Conservation (phyloP, 2,329 filamentous ascomycete species). For the Phaeoacremonium minimum region DNA sequence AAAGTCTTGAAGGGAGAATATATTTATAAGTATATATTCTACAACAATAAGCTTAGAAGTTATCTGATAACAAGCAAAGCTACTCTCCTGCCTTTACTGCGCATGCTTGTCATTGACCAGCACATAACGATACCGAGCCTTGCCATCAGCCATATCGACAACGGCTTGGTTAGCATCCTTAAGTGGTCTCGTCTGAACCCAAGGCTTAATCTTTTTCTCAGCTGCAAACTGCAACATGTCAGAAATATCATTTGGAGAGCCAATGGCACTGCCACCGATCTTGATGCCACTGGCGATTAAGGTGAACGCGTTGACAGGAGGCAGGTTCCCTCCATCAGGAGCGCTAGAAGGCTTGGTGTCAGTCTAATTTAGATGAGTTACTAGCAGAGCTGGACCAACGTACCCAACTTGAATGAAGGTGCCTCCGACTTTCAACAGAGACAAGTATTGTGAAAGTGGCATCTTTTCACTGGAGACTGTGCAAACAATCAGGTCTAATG, state of each 20-base stretch:
- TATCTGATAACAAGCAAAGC: too few relatives aligned
- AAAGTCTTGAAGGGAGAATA: too few relatives aligned
- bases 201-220: constrained; percentile 50
- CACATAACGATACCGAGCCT: constrained; percentile 43
- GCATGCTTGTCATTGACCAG: too few relatives aligned
- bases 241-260: constrained; percentile 48
- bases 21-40: too few relatives aligned
- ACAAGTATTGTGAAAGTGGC: constrained; percentile 57
- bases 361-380: too few relatives aligned
- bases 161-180: constrained; percentile 50
- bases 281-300: constrained; percentile 51
- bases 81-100: too few relatives aligned
- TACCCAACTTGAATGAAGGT: constrained; percentile 65
- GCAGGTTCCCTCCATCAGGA: constrained; percentile 46
- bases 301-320: constrained; percentile 46
- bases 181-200: constrained; percentile 49
- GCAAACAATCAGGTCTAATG: constrained; percentile 52
- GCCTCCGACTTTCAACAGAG: constrained; percentile 54
- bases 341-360: too few relatives aligned
- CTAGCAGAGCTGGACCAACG: too few relatives aligned
- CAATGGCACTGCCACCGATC: constrained; percentile 37
- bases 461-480: constrained; percentile 48
- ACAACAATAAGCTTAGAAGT: too few relatives aligned
- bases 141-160: constrained; percentile 50
- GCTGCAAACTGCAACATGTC: constrained; percentile 56